Conservation (phyloP, 805 yeast genomes). For the Metschnikowia drakensbergensis region DNA sequence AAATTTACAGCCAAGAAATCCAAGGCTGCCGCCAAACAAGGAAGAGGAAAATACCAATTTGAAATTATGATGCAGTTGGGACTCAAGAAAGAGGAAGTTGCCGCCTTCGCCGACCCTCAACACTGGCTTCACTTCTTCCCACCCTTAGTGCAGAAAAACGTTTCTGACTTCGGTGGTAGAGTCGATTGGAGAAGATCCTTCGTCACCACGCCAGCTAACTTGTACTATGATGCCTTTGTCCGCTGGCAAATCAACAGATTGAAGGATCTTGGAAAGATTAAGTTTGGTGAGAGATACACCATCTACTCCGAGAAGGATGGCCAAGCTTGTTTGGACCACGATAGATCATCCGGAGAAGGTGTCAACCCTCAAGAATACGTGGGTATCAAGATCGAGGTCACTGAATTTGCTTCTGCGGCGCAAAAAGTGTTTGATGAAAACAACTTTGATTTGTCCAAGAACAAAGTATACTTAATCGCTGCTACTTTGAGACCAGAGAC, state of each 20-base stretch:
- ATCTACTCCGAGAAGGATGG: constrained; percentile 97
- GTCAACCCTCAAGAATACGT: constrained; percentile 95
- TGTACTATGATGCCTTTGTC: constrained; percentile 84
- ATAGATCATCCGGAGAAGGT: constrained; percentile 95
- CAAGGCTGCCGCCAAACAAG: constrained; percentile 90
- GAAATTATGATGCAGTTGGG: constrained; percentile 97
- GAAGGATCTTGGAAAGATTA: constrained; percentile 82
- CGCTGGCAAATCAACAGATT: constrained; percentile 95
- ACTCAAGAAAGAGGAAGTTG: constrained; percentile 75
- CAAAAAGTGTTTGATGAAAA: constrained; percentile 50
- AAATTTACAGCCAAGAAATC: constrained; percentile 91
- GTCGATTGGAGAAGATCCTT: constrained; percentile 98
- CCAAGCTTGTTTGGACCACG: constrained; percentile 99
- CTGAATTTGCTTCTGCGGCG: constrained; percentile 56
- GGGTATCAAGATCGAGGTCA: constrained; percentile 79
- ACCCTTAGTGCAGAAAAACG: constrained; percentile 77
- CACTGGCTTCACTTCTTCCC: constrained; percentile 94
- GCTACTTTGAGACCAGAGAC: constrained; percentile 99
- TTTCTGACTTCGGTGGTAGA: constrained; percentile 80
- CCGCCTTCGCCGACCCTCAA: constrained; percentile 85
- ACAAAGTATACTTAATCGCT: constrained; percentile 81
- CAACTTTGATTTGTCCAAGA: constrained; percentile 44
- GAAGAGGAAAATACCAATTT: constrained; percentile 90
- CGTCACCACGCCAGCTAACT: constrained; percentile 93
- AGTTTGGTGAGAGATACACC: constrained; percentile 97